Conservation (phyloP, 2,329 filamentous ascomycete genomes). For the Trichoderma sp. region DNA sequence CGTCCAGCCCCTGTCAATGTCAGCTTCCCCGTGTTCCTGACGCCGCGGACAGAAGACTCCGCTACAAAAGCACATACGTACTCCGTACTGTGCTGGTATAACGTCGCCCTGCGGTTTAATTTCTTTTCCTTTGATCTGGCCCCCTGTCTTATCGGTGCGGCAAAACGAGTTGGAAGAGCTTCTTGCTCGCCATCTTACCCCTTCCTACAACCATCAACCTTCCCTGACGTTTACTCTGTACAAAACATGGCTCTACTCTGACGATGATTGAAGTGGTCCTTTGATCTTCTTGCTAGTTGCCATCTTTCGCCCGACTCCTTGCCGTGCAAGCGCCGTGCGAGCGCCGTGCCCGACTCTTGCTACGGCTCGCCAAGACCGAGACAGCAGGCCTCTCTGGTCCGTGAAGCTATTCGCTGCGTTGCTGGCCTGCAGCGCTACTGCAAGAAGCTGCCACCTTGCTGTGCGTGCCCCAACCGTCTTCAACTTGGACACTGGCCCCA, state of each 20-base stretch:
- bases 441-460: conserved; percentile 3
- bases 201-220: not conserved
- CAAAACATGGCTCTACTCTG: not conserved
- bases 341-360: not conserved
- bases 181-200: not conserved
- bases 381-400: not conserved
- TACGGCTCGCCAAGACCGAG: not conserved
- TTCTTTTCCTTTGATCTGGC: not conserved
- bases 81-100: not conserved
- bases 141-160: not conserved
- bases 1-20: not conserved
- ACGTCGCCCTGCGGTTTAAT: conserved; percentile 3
- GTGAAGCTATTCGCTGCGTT: not conserved
- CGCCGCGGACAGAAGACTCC: not conserved
- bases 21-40: conserved; percentile 16
- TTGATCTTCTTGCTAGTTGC: not conserved
- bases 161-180: not conserved
- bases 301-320: not conserved
- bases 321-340: not conserved
- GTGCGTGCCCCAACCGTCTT: conserved; percentile 1
- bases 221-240: not conserved
- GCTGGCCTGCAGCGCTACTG: conserved; percentile 4
- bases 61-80: not conserved
- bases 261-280: not conserved
- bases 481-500: not conserved